Evolutionary conservation across 345 rosid species (phyloP).

Genomic region (Eucalyptus sp.): DNA sequence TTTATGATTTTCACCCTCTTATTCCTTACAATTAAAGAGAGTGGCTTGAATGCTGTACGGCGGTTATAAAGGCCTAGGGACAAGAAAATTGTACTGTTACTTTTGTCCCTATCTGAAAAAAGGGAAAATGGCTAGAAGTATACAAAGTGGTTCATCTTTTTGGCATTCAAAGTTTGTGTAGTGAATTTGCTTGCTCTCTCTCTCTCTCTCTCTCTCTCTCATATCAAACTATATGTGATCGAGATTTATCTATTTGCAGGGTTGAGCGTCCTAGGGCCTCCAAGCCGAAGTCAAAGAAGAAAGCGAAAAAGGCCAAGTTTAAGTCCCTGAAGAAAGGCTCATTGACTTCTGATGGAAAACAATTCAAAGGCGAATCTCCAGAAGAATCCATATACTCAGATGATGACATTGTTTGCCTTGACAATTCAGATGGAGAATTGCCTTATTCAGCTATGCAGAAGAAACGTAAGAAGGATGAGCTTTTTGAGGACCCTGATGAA

Average conservation of each 20-base stretch:
- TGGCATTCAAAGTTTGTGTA: not conserved
- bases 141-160: not conserved
- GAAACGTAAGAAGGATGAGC: constrained; percentile 60
- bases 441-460: constrained; percentile 26
- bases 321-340: constrained; percentile 89
- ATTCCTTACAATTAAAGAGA: not conserved
- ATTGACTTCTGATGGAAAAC: constrained; percentile 49
- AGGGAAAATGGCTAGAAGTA: not conserved
- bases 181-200: not conserved
- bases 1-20: not conserved
- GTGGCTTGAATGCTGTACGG: not conserved
- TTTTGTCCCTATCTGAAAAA: not conserved
- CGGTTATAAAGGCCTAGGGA: not conserved
- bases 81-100: not conserved
- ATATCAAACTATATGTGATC: not conserved
- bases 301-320: constrained; percentile 80
- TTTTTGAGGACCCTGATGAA: constrained; percentile 26
- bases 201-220: not conserved
- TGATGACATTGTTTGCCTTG: constrained; percentile 23
- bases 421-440: constrained; percentile 37
- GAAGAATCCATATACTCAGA: constrained; percentile 23
- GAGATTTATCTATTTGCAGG: constrained; percentile 25
- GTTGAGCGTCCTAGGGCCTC: constrained; percentile 28
- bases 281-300: constrained; percentile 81
- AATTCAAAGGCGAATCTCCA: constrained; percentile 33